Conservation (phyloP, 75 land plant species). For the Selaginella tamariscina region DNA sequence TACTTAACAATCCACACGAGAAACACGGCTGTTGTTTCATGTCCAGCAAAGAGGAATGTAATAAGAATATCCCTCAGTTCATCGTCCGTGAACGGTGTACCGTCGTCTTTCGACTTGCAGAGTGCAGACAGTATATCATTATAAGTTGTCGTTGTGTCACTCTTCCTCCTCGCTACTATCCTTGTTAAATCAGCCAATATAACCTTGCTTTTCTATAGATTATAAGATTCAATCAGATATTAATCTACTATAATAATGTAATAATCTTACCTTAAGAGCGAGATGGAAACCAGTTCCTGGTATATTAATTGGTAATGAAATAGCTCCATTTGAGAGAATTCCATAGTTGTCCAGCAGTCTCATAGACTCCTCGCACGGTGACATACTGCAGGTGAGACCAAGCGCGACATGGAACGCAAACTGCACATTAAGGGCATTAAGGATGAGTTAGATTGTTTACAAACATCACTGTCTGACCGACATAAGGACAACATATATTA, state of each 20-base stretch:
- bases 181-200: not conserved
- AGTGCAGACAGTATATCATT: not conserved
- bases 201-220: not conserved
- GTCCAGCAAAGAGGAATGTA: constrained; percentile 6
- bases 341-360: not conserved
- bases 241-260: not conserved
- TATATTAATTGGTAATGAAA: constrained; percentile 8
- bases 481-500: not conserved
- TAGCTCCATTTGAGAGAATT: not conserved
- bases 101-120: not conserved
- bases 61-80: not conserved
- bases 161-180: not conserved
- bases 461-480: not conserved
- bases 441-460: too few species aligned
- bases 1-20: constrained; percentile 11
- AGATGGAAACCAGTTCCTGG: constrained; percentile 8
- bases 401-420: constrained; percentile 10
- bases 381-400: not conserved
- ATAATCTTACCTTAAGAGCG: constrained; percentile 1
- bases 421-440: too few species aligned
- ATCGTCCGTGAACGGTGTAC: not conserved
- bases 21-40: constrained; percentile 11
- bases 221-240: not conserved
- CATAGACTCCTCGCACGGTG: not conserved
- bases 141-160: not conserved